Percentiles rank a stretch among this genome's conserved stretches.
Conservation (phyloP, 768 basidiomycete species). For the Gloeostereum incarnatum region DNA sequence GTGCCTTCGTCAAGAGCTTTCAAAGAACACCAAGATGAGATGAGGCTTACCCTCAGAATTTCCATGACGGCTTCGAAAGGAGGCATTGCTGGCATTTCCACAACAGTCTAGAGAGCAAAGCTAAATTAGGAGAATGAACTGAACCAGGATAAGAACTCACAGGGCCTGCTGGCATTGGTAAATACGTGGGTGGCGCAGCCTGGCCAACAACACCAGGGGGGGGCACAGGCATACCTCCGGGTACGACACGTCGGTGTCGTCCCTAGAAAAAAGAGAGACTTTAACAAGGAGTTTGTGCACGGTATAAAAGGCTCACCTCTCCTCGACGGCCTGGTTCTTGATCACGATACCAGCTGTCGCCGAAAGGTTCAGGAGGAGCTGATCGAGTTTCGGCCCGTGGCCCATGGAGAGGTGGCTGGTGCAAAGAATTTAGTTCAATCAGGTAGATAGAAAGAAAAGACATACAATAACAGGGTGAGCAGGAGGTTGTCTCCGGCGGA, state of each 20-base stretch:
- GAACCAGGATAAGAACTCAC: slow-evolving; percentile 24
- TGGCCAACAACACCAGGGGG: no score
- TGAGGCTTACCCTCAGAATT: slow-evolving; percentile 46
- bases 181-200: slow-evolving; percentile 21
- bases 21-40: slow-evolving; percentile 1
- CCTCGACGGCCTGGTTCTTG: no score
- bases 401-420: slow-evolving; percentile 1
- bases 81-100: slow-evolving; percentile 49
- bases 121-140: slow-evolving; percentile 3
- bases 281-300: no score
- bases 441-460: slow-evolving; percentile 1
- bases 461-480: slow-evolving; percentile 19
- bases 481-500: slow-evolving; percentile 8
- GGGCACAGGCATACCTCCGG: no score
- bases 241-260: no score
- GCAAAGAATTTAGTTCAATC: slow-evolving; percentile 2
- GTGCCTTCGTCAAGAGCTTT: slow-evolving; percentile 5
- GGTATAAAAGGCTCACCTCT: no score
- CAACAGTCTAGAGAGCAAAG: slow-evolving; percentile 43
- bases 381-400: background rate
- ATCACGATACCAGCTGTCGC: no score
- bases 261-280: no score
- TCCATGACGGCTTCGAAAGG: slow-evolving; percentile 68
- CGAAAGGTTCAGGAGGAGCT: slow-evolving; percentile 6
- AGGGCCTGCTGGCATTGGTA: slow-evolving; percentile 42